phyloP scores from a whole-genome alignment of 495 filamentous ascomycete species.

The Hypoxylon rickii region DNA sequence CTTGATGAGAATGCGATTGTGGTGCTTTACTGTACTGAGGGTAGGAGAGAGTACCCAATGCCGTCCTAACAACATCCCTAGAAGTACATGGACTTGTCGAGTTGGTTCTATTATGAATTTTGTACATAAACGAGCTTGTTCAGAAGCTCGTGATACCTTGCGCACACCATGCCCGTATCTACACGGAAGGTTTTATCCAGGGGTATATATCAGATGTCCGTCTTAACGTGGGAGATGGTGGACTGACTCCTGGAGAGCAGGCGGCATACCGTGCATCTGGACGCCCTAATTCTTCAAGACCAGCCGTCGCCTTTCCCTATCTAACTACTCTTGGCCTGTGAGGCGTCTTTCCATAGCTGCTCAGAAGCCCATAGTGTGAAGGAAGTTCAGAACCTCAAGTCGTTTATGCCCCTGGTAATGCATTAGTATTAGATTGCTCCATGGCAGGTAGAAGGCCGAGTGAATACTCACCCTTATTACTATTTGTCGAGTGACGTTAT shows the following conservation, averaged over 20 bases:
- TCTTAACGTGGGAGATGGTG: background rate
- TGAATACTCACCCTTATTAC: conserved; percentile 63
- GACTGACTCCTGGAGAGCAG: no score
- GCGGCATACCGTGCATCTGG: background rate
- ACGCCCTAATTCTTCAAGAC: no score
- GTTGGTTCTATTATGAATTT: no score
- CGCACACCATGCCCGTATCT: background rate
- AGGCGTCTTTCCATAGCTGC: background rate
- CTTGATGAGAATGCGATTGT: conserved; percentile 55
- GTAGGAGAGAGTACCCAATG: conserved; percentile 28
- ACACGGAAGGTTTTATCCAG: no score
- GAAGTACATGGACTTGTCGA: no score
- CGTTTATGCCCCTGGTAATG: conserved; percentile 25
- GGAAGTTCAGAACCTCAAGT: conserved; percentile 25
- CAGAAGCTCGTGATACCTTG: conserved; percentile 8
- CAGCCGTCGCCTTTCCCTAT: no score
- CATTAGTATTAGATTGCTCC: conserved; percentile 4
- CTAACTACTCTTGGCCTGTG: no score
- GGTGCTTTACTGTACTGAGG: conserved; percentile 47
- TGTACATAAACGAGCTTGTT: conserved; percentile 7
- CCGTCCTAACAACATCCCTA: conserved; percentile 27
- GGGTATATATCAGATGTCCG: background rate
- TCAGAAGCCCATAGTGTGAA: conserved; percentile 30
- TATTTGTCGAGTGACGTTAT: conserved; percentile 60
- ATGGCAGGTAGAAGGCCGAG: background rate